Evolutionary conservation across 768 basidiomycete genomes (phyloP).

Genomic region (Rhizopogon vinicolor): DNA sequence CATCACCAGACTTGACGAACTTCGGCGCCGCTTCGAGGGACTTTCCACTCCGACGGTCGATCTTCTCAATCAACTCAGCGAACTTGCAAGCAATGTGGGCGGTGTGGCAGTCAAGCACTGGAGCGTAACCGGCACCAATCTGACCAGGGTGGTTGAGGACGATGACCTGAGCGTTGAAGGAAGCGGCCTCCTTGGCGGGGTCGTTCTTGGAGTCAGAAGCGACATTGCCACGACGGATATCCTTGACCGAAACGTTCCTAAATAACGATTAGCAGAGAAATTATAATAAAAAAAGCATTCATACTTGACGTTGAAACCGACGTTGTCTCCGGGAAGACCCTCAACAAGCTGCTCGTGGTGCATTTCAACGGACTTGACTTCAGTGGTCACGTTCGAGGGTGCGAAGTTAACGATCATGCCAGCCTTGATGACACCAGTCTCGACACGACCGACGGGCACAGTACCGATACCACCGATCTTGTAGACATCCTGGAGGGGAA

Average conservation of each 20-base stretch:
- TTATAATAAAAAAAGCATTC: conserved; percentile 18
- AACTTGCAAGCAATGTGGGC: conserved; percentile 99
- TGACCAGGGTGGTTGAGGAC: conserved; percentile 99
- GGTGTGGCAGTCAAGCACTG: conserved; percentile 99
- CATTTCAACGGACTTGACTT: conserved; percentile 99
- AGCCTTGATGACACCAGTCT: conserved; percentile 99
- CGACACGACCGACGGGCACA: conserved; percentile 99
- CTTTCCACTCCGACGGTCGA: conserved; percentile 98
- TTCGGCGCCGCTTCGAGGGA: conserved; percentile 84
- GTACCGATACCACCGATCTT: conserved; percentile 99
- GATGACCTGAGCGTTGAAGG: conserved; percentile 99
- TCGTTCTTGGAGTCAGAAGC: conserved; percentile 99
- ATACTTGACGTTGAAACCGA: conserved; percentile 98
- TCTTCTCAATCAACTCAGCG: conserved; percentile 97
- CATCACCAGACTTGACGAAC: conserved; percentile 99
- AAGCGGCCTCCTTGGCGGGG: conserved; percentile 98
- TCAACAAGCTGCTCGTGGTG: conserved; percentile 96
- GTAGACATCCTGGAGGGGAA: conserved; percentile 99
- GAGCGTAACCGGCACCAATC: conserved; percentile 98
- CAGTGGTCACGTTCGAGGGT: conserved; percentile 97
- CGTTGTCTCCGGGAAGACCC: conserved; percentile 98
- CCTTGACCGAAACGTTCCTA: conserved; percentile 99
- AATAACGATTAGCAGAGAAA: conserved; percentile 6
- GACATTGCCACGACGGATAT: conserved; percentile 99
- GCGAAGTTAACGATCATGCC: conserved; percentile 99